Conservation (phyloP, 192 early-diverging fungal genomes). For the Gonapodya sp. region DNA sequence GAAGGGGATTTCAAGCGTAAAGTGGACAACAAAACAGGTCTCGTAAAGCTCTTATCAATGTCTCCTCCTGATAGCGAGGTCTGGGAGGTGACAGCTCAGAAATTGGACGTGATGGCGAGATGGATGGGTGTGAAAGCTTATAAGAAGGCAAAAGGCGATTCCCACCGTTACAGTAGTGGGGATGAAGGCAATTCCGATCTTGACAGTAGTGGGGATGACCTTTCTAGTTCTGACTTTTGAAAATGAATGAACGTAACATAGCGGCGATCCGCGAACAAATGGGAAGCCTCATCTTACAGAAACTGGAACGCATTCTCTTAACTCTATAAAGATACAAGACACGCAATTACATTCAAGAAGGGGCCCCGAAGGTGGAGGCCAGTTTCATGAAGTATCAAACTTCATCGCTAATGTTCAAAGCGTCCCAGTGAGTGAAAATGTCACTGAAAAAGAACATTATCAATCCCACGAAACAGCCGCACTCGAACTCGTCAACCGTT, state of each 20-base stretch:
- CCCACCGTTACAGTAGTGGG: neutral
- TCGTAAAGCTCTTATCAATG: neutral
- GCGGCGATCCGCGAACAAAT: constrained; percentile 3
- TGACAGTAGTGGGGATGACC: neutral
- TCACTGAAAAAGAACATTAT: neutral
- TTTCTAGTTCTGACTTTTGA: neutral
- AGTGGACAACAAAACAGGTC: constrained; percentile 5
- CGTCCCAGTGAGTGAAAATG: neutral
- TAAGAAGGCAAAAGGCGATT: neutral
- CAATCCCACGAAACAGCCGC: neutral
- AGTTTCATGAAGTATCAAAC: constrained; percentile 1
- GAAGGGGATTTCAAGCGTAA: constrained; percentile 5
- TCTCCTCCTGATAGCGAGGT: neutral
- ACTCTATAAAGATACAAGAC: neutral
- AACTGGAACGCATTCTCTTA: neutral
- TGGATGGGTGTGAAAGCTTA: constrained; percentile 8
- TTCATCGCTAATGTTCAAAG: constrained; percentile 1
- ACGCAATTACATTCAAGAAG: neutral
- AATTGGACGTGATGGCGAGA: neutral
- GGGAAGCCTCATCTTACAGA: constrained; percentile 1
- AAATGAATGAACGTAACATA: constrained; percentile 2
- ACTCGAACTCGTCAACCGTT: constrained; percentile 1
- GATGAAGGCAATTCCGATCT: constrained; percentile 1
- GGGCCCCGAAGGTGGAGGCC: neutral
- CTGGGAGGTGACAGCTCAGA: constrained; percentile 7